Base-by-base conservation (phyloP, 768 basidiomycete species). In the Panaeolus papilionaceus region DNA sequence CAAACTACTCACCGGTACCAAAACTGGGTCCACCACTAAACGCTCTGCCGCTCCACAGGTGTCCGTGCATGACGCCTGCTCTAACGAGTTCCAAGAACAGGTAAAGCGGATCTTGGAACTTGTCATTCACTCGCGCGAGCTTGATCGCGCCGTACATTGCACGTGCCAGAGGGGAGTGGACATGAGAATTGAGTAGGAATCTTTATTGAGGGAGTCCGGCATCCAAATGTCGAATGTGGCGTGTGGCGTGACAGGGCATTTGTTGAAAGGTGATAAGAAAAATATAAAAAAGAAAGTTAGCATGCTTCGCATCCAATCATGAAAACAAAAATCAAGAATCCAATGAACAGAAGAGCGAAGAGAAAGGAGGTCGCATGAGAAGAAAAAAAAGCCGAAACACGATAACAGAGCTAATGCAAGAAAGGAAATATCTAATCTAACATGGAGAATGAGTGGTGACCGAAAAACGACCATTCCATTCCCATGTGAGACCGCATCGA, bases 21-120 rank as follows among this genome's bases (percentile, higher is more conserved):
- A 98, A 96, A 79, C 93, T 96, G 0, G 97, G 96, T 18, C 96
- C 96, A 9, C 96, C 96, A 73, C 94, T 96, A 75, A 95, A 95
- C 0, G 92, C 92, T 54, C 92, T 86, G 44, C 88, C 89, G 64
- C 92, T 92, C 93, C 94, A 98, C 64, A 94, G 80, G 75, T 96
- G 92, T 0, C 95, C 95, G 74, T 98, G 96, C 88, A 98, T 92
- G 26, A 98, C 96, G 2, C 96, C 95, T n/a, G 96, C 95, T 72
- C 96, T 86, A 70, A 97, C 91, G 26, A 99, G 87, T 80, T 99
- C 98, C 77, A 99, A 84, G 79, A 98, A 95, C 75, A 99, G 80
- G 78, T 95, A 99, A 0, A 99, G 82, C 2, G 98, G 88, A 78
- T 99, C 98, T 78, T 99, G 98, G 85, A 99, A 98, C 81, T 98